Evolutionary conservation across 2,329 filamentous ascomycete genomes (phyloP), one percentile per base, ranked within the genome.

Genomic region (Dryadomyces sulphureus): DNA sequence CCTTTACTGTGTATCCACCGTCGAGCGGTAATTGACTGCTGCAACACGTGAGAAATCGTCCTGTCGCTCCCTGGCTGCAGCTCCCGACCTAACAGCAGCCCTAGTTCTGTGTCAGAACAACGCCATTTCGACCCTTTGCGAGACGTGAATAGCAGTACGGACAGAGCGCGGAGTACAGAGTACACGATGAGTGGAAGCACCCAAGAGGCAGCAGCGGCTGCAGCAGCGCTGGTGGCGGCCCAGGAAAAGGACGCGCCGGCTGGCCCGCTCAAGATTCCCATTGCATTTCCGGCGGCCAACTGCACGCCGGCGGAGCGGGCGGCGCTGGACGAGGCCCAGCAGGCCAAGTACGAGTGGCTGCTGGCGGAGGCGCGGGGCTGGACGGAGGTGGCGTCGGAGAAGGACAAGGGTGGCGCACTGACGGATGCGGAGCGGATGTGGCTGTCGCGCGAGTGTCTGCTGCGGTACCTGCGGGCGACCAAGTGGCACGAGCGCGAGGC

Each of bases 381-480:
- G 83, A 77, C 73, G 12, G 77, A 79, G 9, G 65, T 94, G 22
- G 75, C 75, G 36, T 77, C 78, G 19, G 5, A 38, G 7, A 73
- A 75, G 45, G 81, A 63, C 50, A 70, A 72, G 50, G 72, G 61
- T 8, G 75, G 76, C 2, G 78, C 85, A 2, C 65, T 96, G 48
- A 79, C 77, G 43, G 87, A 94, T 48, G 66, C 70, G 43, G 92
- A 98, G 65, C 82, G 78, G 57, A 78, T 92, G 66, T 98, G 87
- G 79, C 73, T 98, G 54, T 94, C 89, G 12, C 78, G 80, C 53
- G 92, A 98, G 61, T 96, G 90, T 60, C 73, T 98, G 16, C 72
- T 95, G 36, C 84, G 92, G 54, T 98, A 94, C 61, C 79, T 98
- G 25, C 83, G 90, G 49, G 92, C 92, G 19, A 89, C 87, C 34